Conservation (phyloP, 148 eudicot genomes). For the Hydrangea macrophylla region DNA sequence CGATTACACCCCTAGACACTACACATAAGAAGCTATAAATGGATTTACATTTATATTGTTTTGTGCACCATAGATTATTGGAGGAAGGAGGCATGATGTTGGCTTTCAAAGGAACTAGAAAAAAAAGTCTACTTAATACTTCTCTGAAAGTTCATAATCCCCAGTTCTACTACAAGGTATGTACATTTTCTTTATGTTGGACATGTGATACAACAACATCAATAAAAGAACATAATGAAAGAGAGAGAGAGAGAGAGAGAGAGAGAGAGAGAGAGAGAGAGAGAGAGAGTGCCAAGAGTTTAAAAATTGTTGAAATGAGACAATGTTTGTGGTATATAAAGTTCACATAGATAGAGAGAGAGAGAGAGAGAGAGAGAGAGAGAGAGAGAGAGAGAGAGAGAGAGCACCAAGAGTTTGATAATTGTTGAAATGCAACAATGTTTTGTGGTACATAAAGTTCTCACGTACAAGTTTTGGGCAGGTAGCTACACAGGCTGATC, state of each 20-base stretch:
- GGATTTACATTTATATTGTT: neutral
- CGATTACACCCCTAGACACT: too few species aligned
- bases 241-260: too few species aligned
- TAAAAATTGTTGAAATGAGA: neutral
- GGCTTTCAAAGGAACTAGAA: conserved; percentile 56
- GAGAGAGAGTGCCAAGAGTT: too few species aligned
- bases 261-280: too few species aligned
- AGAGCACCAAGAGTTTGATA: too few species aligned
- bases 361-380: too few species aligned
- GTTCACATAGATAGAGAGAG: too few species aligned
- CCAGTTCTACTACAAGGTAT: conserved; percentile 93
- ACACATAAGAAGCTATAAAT: too few species aligned
- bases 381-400: too few species aligned
- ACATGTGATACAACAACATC: too few species aligned
- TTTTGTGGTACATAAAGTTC: neutral
- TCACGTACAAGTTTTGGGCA: conserved; percentile 16
- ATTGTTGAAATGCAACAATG: neutral
- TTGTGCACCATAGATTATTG: conserved; percentile 44
- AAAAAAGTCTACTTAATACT: conserved; percentile 47
- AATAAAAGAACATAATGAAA: neutral
- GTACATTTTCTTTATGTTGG: neutral
- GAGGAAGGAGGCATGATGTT: conserved; percentile 82
- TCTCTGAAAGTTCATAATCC: conserved; percentile 67
- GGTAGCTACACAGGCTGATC: conserved; percentile 74
- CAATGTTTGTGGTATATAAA: too few species aligned